Percentiles rank a stretch among this genome's conserved stretches.
phyloP scores from a whole-genome alignment of 257 asterid species.

The Solanum appendiculatum region DNA sequence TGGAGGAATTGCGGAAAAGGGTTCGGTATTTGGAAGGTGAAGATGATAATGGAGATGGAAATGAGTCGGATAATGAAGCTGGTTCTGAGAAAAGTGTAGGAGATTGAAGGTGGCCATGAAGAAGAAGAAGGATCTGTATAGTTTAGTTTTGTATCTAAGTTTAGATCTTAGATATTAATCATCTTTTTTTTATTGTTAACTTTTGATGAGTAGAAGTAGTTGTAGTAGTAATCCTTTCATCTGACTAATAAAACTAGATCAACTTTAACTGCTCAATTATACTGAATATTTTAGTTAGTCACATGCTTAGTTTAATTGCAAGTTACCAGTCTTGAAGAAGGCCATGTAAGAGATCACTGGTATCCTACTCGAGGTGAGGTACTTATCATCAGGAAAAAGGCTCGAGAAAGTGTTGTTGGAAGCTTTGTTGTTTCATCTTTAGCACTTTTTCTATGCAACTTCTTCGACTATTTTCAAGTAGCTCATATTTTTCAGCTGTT shows the following conservation, averaged over 20 bases:
- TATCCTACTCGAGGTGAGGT: background rate
- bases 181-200: background rate
- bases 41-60: background rate
- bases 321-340: background rate
- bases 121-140: background rate
- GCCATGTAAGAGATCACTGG: background rate
- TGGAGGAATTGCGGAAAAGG: conserved; percentile 33
- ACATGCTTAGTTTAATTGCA: background rate
- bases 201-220: background rate
- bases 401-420: background rate
- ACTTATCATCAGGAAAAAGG: background rate
- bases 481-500: background rate
- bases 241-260: background rate
- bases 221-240: background rate
- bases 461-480: background rate
- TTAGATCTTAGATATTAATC: background rate
- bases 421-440: background rate
- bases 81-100: conserved; percentile 16
- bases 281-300: background rate
- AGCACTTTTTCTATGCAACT: background rate
- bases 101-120: conserved; percentile 6
- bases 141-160: background rate
- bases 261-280: background rate
- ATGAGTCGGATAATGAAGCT: conserved; percentile 15
- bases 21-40: conserved; percentile 25